Evolutionary conservation across 139 green algal species (phyloP).

Genomic region (Coccomyxa sp.): DNA sequence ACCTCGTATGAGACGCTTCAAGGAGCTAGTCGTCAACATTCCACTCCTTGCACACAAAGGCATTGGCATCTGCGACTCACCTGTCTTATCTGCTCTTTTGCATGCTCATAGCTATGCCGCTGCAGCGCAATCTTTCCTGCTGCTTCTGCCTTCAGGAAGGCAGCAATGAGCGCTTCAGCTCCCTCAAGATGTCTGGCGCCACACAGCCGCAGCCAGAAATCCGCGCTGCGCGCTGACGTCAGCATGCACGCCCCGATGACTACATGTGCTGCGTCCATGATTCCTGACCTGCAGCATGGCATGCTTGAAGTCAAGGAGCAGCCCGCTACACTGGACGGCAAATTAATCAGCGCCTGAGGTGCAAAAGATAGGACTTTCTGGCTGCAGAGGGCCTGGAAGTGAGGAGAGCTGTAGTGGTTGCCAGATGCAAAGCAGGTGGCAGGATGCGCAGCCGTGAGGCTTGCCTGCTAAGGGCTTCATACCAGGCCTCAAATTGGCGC

Average conservation of each 20-base stretch:
- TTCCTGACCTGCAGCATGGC: slow-evolving; percentile 5
- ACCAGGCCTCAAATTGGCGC: slow-evolving; percentile 44
- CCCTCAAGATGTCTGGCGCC: slow-evolving; percentile 14
- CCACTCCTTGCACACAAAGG: too few species aligned
- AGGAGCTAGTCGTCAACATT: too few species aligned
- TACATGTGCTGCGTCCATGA: slow-evolving; percentile 18
- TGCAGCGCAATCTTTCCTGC: neutral
- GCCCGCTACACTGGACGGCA: neutral
- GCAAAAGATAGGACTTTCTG: too few species aligned
- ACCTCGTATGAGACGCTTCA: too few species aligned
- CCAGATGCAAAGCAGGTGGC: neutral
- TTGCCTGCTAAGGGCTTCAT: slow-evolving; percentile 31
- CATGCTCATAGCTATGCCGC: slow-evolving; percentile 34
- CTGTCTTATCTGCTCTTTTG: too few species aligned
- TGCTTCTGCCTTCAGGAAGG: slow-evolving; percentile 17
- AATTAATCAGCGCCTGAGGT: too few species aligned
- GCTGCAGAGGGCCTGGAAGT: too few species aligned
- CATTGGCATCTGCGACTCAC: too few species aligned
- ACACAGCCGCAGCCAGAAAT: slow-evolving; percentile 66
- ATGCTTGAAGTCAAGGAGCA: too few species aligned
- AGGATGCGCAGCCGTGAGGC: neutral
- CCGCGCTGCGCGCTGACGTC: slow-evolving; percentile 44
- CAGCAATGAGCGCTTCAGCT: slow-evolving; percentile 14
- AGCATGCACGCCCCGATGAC: slow-evolving; percentile 60
- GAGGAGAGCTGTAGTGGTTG: too few species aligned